Conservation (phyloP, 345 rosid species). For the Eucalyptus rudis region DNA sequence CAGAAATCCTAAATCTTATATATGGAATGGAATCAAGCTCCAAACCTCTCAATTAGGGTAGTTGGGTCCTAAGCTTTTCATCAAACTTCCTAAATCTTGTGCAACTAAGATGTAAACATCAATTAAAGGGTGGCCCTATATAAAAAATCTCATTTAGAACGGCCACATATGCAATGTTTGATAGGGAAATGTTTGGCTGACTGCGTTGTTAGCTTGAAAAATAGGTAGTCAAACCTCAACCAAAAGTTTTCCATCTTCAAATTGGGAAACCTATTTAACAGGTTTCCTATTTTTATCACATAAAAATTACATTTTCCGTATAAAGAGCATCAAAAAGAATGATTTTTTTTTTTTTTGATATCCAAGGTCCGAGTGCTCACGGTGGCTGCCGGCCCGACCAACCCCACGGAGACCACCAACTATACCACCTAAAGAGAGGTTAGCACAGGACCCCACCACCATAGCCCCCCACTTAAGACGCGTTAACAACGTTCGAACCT, state of each 20-base stretch:
- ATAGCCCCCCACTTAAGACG: too few species aligned
- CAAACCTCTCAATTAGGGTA: background rate
- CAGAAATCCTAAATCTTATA: background rate
- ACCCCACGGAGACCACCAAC: too few species aligned
- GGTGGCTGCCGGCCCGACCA: too few species aligned
- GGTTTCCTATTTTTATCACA: background rate
- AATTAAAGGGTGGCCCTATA: background rate
- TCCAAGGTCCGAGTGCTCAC: too few species aligned
- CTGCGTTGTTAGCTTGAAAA: too few species aligned
- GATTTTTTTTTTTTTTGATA: too few species aligned
- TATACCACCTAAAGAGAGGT: too few species aligned
- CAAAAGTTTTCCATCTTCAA: background rate
- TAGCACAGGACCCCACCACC: too few species aligned
- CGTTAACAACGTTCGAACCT: too few species aligned
- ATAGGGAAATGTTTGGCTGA: background rate
- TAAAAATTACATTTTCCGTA: background rate
- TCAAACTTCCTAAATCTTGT: background rate
- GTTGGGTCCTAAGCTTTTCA: background rate
- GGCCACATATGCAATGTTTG: accelerated
- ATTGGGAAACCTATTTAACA: accelerated
- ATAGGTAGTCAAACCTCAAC: too few species aligned
- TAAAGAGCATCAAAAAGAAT: background rate
- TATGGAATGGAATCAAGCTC: background rate
- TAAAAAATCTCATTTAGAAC: background rate
- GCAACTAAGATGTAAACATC: background rate